Percentiles rank a stretch among this genome's conserved stretches.
phyloP scores from a whole-genome alignment of 106 monocot species.

The Hemerocallis citrina region DNA sequence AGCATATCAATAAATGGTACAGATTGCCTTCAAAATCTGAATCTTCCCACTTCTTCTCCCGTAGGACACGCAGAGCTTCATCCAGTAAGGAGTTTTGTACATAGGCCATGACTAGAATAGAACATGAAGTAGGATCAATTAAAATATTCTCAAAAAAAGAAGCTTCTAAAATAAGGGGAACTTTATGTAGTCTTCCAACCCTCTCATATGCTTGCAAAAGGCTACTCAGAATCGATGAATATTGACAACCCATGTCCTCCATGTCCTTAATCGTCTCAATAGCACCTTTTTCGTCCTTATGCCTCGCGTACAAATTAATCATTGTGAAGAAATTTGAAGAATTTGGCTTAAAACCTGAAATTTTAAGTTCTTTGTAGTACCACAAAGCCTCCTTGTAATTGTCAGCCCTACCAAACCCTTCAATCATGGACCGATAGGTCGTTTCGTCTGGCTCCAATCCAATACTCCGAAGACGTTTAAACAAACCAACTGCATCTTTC shows the following conservation, averaged over 20 bases:
- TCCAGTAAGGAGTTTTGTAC: conserved; percentile 52
- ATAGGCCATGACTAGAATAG: conserved; percentile 63
- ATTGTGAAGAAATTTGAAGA: conserved; percentile 95
- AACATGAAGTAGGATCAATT: conserved; percentile 68
- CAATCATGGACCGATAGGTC: conserved; percentile 90
- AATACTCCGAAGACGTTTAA: conserved; percentile 28
- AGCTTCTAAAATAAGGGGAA: conserved; percentile 46
- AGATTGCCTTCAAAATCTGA: conserved; percentile 69
- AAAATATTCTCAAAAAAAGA: conserved; percentile 68
- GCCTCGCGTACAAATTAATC: conserved; percentile 83
- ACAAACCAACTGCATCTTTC: conserved; percentile 33
- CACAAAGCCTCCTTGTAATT: conserved; percentile 47
- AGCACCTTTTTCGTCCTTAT: conserved; percentile 45
- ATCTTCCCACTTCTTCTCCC: conserved; percentile 71
- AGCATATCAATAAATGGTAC: conserved; percentile 88
- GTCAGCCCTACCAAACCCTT: conserved; percentile 71
- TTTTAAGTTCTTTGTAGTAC: conserved; percentile 72
- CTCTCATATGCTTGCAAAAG: conserved; percentile 83
- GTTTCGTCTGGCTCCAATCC: conserved; percentile 86
- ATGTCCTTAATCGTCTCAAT: conserved; percentile 66
- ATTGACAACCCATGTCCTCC: conserved; percentile 47
- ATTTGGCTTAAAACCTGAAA: conserved; percentile 55
- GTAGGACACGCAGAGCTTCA: conserved; percentile 56
- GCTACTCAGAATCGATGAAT: conserved; percentile 53
- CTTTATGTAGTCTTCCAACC: conserved; percentile 36